phyloP scores from a whole-genome alignment of 805 yeast species.

The Metschnikowia lochheadii region DNA sequence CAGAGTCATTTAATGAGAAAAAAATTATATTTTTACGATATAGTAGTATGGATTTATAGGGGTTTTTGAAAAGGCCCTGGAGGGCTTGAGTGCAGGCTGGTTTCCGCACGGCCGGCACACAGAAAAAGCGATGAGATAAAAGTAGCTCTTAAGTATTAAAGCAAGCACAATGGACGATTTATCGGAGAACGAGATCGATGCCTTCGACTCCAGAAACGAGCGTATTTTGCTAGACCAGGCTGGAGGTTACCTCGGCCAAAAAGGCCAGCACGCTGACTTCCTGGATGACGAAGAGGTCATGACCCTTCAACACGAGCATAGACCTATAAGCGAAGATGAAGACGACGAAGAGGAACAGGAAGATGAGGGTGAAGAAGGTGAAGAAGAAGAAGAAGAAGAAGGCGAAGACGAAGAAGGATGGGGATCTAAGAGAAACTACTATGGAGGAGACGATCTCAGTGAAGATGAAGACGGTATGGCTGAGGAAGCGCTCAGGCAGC shows the following conservation, averaged over 20 bases:
- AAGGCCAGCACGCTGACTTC: slow-evolving; percentile 28
- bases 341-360: slow-evolving; percentile 35
- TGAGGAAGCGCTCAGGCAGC: slow-evolving; percentile 82
- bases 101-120: slow-evolving; percentile 1
- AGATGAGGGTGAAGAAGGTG: slow-evolving; percentile 45
- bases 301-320: slow-evolving; percentile 23
- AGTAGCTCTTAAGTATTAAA: neutral
- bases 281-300: slow-evolving; percentile 56
- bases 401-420: slow-evolving; percentile 39
- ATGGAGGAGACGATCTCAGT: slow-evolving; percentile 56
- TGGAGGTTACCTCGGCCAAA: slow-evolving; percentile 34
- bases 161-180: slow-evolving; percentile 8
- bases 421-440: slow-evolving; percentile 47
- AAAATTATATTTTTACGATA: no score
- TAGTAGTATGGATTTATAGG: no score
- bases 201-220: slow-evolving; percentile 58
- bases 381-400: slow-evolving; percentile 47
- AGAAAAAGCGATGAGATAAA: slow-evolving; percentile 4
- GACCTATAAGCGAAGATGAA: slow-evolving; percentile 17
- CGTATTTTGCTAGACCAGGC: slow-evolving; percentile 55
- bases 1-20: no score
- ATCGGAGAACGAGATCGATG: slow-evolving; percentile 55
- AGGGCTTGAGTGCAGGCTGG: neutral
- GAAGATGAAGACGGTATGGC: slow-evolving; percentile 83
- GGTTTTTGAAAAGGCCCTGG: neutral